A percentile compares a stretch with the other conserved stretches of the same genome.
Conservation (phyloP, 768 basidiomycete species). For the Gelatoporia subvermispora region DNA sequence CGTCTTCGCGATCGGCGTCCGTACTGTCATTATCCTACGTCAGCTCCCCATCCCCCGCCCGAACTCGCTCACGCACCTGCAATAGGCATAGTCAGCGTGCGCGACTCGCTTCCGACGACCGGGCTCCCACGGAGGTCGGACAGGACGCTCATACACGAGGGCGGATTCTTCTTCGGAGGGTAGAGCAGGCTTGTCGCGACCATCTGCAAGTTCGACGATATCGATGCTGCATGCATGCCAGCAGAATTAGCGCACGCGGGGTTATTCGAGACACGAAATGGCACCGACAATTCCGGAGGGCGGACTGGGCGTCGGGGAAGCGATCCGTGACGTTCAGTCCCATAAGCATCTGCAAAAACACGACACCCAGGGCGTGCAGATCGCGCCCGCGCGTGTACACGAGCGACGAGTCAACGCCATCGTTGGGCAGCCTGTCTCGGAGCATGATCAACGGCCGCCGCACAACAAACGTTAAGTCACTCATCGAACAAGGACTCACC, state of each 20-base stretch:
- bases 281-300: slow-evolving; percentile 52
- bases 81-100: slow-evolving; percentile 23
- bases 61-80: slow-evolving; percentile 9
- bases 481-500: slow-evolving; percentile 37
- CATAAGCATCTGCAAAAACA: slow-evolving; percentile 82
- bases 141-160: slow-evolving; percentile 54
- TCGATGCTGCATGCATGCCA: slow-evolving; percentile 35
- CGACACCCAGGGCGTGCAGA: slow-evolving; percentile 75
- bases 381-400: slow-evolving; percentile 76
- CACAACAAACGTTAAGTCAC: slow-evolving; percentile 2
- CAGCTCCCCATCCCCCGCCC: neutral
- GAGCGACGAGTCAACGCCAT: slow-evolving; percentile 75
- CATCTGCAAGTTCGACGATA: slow-evolving; percentile 48
- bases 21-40: neutral
- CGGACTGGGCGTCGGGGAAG: slow-evolving; percentile 51
- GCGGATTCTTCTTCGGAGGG: slow-evolving; percentile 47
- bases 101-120: slow-evolving; percentile 6
- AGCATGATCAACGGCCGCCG: neutral
- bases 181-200: slow-evolving; percentile 58
- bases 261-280: neutral
- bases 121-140: slow-evolving; percentile 45
- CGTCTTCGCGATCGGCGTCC: slow-evolving; percentile 38
- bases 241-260: neutral
- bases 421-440: slow-evolving; percentile 60
- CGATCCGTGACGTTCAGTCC: slow-evolving; percentile 60